Conservation (phyloP, 768 basidiomycete species). For the Pleurotus giganteus region DNA sequence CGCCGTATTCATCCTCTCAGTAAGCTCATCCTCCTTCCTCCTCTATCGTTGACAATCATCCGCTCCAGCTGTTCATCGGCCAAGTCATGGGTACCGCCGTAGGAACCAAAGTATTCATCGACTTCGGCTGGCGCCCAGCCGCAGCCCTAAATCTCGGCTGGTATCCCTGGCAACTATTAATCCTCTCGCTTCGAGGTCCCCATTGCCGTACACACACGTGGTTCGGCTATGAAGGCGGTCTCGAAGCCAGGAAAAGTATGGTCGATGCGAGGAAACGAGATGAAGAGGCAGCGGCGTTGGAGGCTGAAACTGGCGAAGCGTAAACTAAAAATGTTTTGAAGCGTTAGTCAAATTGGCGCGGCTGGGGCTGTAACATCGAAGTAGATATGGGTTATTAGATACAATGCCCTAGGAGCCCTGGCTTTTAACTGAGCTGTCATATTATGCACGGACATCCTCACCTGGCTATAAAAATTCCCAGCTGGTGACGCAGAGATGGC, state of each 20-base stretch:
- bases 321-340: too few species aligned
- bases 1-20: conserved; percentile 71
- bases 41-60: not conserved
- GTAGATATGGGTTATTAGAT: too few species aligned
- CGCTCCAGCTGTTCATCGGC: conserved; percentile 60
- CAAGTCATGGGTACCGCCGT: conserved; percentile 83
- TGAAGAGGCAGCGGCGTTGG: conserved; percentile 1
- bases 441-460: too few species aligned
- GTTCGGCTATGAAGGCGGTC: conserved; percentile 64
- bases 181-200: conserved; percentile 68
- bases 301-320: too few species aligned
- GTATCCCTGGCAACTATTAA: conserved; percentile 50
- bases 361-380: too few species aligned
- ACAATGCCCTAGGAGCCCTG: too few species aligned
- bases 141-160: conserved; percentile 61
- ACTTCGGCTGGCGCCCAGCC: conserved; percentile 67
- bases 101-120: conserved; percentile 67
- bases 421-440: too few species aligned
- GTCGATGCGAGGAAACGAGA: conserved; percentile 20
- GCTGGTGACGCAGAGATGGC: too few species aligned
- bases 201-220: conserved; percentile 56
- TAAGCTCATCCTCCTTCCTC: conserved; percentile 26
- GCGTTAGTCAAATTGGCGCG: too few species aligned
- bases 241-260: conserved; percentile 39
- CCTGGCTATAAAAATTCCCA: too few species aligned